These are phyloP conservation scores for Termitomyces sp. DNA, from an alignment of 768 basidiomycete genomes.

Conservation along the genomic window DNA sequence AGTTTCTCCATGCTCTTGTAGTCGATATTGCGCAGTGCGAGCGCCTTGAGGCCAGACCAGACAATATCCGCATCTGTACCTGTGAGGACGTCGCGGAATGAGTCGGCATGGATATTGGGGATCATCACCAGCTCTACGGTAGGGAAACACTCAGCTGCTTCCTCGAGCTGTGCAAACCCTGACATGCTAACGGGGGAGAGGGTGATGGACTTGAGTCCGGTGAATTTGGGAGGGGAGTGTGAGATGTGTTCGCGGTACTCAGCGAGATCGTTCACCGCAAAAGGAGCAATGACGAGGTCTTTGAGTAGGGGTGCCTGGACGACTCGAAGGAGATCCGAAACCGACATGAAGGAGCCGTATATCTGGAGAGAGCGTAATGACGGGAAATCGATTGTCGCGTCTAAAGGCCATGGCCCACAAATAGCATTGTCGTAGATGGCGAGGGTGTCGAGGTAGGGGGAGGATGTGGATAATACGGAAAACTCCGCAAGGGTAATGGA, in stretches of 20 bases:
- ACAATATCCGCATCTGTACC: slow-evolving; percentile 1
- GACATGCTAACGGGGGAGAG: slow-evolving; percentile 13
- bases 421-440: slow-evolving; percentile 17
- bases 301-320: slow-evolving; percentile 8
- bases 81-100: slow-evolving; percentile 12
- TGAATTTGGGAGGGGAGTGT: slow-evolving; percentile 12
- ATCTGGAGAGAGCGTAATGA: slow-evolving; percentile 15
- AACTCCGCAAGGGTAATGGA: slow-evolving; percentile 8
- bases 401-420: slow-evolving; percentile 15
- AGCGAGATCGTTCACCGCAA: slow-evolving; percentile 13
- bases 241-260: slow-evolving; percentile 9
- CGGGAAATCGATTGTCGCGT: slow-evolving; percentile 12
- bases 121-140: slow-evolving; percentile 15
- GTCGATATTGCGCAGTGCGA: slow-evolving; percentile 17
- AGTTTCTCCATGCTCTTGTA: slow-evolving; percentile 8
- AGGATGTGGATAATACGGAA: slow-evolving; percentile 9
- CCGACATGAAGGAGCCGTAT: slow-evolving; percentile 16
- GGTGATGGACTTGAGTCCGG: slow-evolving; percentile 11
- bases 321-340: slow-evolving; percentile 18
- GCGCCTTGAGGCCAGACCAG: slow-evolving; percentile 11
- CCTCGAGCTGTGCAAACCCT: slow-evolving; percentile 8
- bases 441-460: slow-evolving; percentile 10
- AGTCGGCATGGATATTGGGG: slow-evolving; percentile 14
- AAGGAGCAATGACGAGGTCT: slow-evolving; percentile 13
- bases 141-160: slow-evolving; percentile 16